Base-by-base conservation (phyloP, 192 early-diverging fungal genomes). In the Linnemannia elongata region DNA sequence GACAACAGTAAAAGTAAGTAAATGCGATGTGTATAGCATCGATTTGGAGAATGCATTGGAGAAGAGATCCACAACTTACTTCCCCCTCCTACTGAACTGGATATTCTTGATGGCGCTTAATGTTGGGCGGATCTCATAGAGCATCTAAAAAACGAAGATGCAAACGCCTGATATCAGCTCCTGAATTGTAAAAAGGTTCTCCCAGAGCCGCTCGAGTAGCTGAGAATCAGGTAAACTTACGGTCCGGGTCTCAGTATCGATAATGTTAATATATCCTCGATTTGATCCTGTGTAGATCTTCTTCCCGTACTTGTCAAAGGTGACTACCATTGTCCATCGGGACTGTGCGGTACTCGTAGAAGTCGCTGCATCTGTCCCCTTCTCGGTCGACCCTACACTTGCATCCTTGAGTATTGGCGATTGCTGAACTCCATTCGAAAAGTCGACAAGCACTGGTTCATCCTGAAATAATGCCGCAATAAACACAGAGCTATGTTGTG, bases 241-340 rank as follows among this genome's bases (percentile, higher is more conserved):
- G 83, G 88, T 89, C 45, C 81, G 72, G 24, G 89, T 88, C 24
- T 91, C 81, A 24, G 88, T 74, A 79, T 94, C 94, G 41, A 95
- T 90, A 22, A 95, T 90, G 44, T 91, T 88, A 20, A 96, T 79
- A 78, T 88, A 81, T 13, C 95, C 95, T 80, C 96, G 94, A 22
- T 89, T 91, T 33, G 94, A 93, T 36, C 95, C 95, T 13, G 94
- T 81, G 75, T 93, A 93, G 24, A 96, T 90, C 12, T 85, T 85
- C 18, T 91, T 85, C 3, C 95, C 95, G 10, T 70, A 55, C 20
- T 72, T 77, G 52, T 90, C 89, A 66, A 78, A 90, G 33, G 78
- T 79, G 45, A 84, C 87, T 18, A 88, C 79, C 36, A 90, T 52
- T 9, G 76, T 88, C 76, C 70, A 72, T 36, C 77, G 82, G 45